These are phyloP conservation scores for Linum tenue DNA, from an alignment of 345 rosid genomes.

Conservation along the genomic window DNA sequence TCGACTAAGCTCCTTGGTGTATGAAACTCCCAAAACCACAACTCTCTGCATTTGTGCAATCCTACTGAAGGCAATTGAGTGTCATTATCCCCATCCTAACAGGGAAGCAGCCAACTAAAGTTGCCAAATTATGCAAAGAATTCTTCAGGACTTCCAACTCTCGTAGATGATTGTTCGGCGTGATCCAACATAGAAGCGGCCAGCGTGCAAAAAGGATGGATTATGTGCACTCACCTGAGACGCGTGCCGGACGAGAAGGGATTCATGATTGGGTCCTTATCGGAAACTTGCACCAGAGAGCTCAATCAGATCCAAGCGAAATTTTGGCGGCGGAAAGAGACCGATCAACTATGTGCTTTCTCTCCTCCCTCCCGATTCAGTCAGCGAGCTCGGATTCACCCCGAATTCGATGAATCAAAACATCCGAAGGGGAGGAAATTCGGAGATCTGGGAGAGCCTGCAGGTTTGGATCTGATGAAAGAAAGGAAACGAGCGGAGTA, in stretches of 20 bases:
- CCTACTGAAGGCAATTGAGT: neutral
- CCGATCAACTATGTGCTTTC: slow-evolving; percentile 3
- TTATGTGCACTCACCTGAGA: slow-evolving; percentile 47
- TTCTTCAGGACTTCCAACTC: neutral
- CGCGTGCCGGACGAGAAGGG: slow-evolving; percentile 97
- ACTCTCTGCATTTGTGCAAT: neutral
- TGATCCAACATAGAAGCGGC: slow-evolving; percentile 4
- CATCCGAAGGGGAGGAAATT: slow-evolving; percentile 25
- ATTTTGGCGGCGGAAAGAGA: slow-evolving; percentile 9
- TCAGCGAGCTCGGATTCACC: neutral
- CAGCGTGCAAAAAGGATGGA: slow-evolving; percentile 1
- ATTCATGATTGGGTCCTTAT: slow-evolving; percentile 70
- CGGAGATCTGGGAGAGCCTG: slow-evolving; percentile 19
- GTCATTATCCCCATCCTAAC: neutral
- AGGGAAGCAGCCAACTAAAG: neutral
- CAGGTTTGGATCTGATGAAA: slow-evolving; percentile 40
- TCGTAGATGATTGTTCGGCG: too few relatives aligned
- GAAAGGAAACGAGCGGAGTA: neutral
- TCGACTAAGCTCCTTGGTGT: neutral
- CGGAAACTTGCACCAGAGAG: slow-evolving; percentile 8
- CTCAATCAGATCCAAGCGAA: slow-evolving; percentile 31
- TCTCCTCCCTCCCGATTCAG: slow-evolving; percentile 1
- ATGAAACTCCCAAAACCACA: neutral
- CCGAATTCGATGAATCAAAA: slow-evolving; percentile 10
- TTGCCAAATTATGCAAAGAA: neutral